These are phyloP conservation scores for Ichthyophthirius multifiliis DNA, from an alignment of 169 alveolate species.

Conservation along the genomic window DNA sequence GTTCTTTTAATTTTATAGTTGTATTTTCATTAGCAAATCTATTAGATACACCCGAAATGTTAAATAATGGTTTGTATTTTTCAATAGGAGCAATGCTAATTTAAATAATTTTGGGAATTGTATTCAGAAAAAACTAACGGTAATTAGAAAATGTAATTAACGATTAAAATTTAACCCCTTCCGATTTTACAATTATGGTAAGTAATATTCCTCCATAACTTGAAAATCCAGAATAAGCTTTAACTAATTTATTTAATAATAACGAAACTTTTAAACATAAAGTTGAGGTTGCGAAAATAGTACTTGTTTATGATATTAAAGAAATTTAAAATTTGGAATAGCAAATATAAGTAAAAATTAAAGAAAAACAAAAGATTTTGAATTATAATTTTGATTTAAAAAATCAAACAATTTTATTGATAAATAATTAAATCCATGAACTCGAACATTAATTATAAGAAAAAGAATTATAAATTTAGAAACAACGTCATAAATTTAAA, in stretches of 20 bases:
- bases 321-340: not conserved
- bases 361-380: not conserved
- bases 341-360: not conserved
- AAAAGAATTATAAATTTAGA: not conserved
- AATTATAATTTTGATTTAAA: not conserved
- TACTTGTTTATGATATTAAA: conserved; percentile 23
- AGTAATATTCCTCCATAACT: not conserved
- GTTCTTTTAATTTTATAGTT: not conserved
- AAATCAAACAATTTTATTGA: not conserved
- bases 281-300: not conserved
- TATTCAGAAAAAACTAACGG: not conserved
- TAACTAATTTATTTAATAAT: not conserved
- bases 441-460: not conserved
- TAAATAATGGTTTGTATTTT: not conserved
- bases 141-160: not conserved
- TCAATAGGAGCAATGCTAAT: not conserved
- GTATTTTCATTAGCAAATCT: not conserved
- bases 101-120: not conserved
- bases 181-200: conserved; percentile 33
- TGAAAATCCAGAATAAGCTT: not conserved
- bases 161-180: conserved; percentile 8
- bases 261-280: not conserved
- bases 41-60: not conserved
- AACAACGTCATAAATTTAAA: not conserved
- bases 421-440: not conserved